Percentiles rank a stretch among this genome's conserved stretches.
phyloP scores from a whole-genome alignment of 768 basidiomycete genomes.

The Serendipita sp. region DNA sequence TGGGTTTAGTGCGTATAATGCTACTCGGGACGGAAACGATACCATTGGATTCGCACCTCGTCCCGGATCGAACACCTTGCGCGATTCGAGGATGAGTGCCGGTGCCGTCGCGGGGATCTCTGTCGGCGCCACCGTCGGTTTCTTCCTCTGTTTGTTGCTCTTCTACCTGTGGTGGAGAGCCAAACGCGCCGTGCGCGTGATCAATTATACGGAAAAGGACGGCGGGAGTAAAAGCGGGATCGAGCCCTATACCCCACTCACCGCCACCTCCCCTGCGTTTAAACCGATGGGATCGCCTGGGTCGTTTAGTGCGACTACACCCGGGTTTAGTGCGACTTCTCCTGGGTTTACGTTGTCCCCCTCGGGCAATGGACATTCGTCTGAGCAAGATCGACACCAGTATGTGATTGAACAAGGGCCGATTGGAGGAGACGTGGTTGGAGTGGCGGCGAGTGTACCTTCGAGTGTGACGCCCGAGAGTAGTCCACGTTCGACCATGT shows the following conservation, averaged over 20 bases:
- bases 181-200: not conserved
- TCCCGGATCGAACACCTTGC: not conserved
- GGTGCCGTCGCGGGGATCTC: not conserved
- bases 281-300: not conserved
- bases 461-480: not conserved
- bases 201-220: not conserved
- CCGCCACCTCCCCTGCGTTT: not conserved
- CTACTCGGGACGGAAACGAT: not conserved
- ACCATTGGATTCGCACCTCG: constrained; percentile 3
- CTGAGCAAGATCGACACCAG: not conserved
- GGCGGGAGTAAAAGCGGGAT: not conserved
- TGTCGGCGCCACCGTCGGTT: not conserved
- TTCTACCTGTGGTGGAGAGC: not conserved
- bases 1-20: not conserved
- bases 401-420: constrained; percentile 2
- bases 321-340: too few species aligned
- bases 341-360: not conserved
- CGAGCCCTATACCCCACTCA: not conserved
- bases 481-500: not conserved
- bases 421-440: not conserved
- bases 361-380: not conserved
- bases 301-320: too few species aligned
- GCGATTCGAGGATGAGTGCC: not conserved
- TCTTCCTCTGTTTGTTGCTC: not conserved
- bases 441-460: not conserved